A percentile compares a stretch with the other conserved stretches of the same genome.
phyloP scores from a whole-genome alignment of 208 protist genomes.

The Strigomonas galati region DNA sequence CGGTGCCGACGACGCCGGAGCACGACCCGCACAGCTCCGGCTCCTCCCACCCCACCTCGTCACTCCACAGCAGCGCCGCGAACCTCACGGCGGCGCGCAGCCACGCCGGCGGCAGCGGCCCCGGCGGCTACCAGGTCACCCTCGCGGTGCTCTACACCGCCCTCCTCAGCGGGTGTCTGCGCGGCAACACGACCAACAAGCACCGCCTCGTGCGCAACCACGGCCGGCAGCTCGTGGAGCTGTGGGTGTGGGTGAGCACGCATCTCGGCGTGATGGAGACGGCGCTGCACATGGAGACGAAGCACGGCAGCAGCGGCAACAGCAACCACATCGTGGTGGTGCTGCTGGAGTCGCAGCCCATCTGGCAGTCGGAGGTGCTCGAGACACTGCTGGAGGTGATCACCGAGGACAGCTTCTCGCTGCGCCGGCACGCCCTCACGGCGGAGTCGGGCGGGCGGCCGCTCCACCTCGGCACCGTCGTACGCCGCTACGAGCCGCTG shows the following conservation, averaged over 20 bases:
- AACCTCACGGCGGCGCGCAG: not conserved
- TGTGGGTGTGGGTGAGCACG: conserved; percentile 42
- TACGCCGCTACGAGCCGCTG: conserved; percentile 50
- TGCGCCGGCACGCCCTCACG: conserved; percentile 32
- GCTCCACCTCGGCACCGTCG: conserved; percentile 9
- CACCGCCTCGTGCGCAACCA: conserved; percentile 24
- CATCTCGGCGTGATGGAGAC: conserved; percentile 31
- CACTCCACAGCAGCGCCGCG: not conserved
- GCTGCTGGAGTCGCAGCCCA: conserved; percentile 30
- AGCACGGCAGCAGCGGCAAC: conserved; percentile 21
- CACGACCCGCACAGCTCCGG: too few relatives aligned
- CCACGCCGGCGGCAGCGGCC: not conserved
- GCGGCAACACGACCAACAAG: conserved; percentile 48
- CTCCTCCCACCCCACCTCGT: too few relatives aligned
- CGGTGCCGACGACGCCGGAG: too few relatives aligned
- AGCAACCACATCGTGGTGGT: conserved; percentile 7
- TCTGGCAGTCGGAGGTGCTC: conserved; percentile 63
- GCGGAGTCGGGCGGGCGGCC: not conserved
- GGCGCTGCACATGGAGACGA: conserved; percentile 31
- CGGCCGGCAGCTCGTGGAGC: conserved; percentile 27
- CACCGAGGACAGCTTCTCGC: conserved; percentile 65
- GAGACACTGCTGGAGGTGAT: conserved; percentile 67
- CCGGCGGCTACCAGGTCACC: conserved; percentile 11
- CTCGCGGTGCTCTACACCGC: conserved; percentile 40
- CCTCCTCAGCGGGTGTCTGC: conserved; percentile 39